A percentile compares a stretch with the other conserved stretches of the same genome.
phyloP scores from a whole-genome alignment of 306 rosid genomes.

The Quercus robur region DNA sequence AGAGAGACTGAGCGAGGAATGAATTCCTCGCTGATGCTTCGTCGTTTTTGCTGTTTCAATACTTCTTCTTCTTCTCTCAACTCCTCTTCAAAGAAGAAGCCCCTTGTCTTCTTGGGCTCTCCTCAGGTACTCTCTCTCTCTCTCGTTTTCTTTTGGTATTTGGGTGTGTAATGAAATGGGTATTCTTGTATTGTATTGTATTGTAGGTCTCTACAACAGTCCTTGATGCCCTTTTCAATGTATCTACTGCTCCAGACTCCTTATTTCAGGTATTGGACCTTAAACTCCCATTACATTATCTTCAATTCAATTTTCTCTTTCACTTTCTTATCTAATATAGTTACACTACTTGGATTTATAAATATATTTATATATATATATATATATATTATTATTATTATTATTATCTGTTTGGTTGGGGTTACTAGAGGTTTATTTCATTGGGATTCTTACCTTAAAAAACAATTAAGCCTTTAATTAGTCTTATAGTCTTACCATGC shows the following conservation, averaged over 20 bases:
- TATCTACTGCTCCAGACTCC: slow-evolving; percentile 58
- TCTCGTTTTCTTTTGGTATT: not conserved
- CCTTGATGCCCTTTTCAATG: slow-evolving; percentile 69
- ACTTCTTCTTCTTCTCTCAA: slow-evolving; percentile 34
- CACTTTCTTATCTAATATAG: not conserved
- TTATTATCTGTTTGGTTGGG: not conserved
- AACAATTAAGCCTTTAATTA: not conserved
- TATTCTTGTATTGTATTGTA: not conserved
- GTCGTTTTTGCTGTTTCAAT: slow-evolving; percentile 56
- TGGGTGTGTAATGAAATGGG: slow-evolving; percentile 1
- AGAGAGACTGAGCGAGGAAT: not conserved
- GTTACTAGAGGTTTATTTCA: not conserved
- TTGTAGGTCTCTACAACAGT: slow-evolving; percentile 65
- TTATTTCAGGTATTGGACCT: slow-evolving; percentile 43
- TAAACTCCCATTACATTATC: not conserved
- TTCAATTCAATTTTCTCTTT: not conserved
- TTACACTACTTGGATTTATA: not conserved
- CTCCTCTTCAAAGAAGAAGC: slow-evolving; percentile 43
- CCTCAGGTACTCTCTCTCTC: slow-evolving; percentile 49
- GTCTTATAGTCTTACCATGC: not conserved
- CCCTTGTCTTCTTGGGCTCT: slow-evolving; percentile 77
- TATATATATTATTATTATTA: too few relatives aligned
- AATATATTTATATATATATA: too few relatives aligned
- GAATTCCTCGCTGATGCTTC: slow-evolving; percentile 43
- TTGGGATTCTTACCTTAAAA: not conserved